phyloP scores from a whole-genome alignment of 192 early-diverging fungal species.

The Podila epigama region DNA sequence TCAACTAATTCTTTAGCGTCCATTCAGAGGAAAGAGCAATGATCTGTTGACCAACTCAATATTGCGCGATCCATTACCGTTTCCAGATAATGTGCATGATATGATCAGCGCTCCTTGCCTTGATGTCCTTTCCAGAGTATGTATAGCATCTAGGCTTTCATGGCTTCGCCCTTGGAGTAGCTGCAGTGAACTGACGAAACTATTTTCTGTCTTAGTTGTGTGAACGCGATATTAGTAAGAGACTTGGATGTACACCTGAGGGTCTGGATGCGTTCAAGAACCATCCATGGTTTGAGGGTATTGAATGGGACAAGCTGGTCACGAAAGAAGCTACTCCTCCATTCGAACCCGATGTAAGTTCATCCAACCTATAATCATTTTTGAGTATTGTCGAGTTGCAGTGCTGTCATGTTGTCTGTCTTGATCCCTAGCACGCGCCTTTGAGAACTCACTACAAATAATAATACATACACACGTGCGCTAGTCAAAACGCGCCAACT shows the following conservation, averaged over 20 bases:
- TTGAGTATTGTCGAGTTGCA: neutral
- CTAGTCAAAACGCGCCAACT: conserved; percentile 87
- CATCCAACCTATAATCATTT: neutral
- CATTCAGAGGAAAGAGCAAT: conserved; percentile 81
- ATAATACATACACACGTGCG: too few relatives aligned
- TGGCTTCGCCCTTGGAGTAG: too few relatives aligned
- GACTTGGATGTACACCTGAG: conserved; percentile 80
- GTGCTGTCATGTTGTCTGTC: neutral
- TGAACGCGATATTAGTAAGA: conserved; percentile 71
- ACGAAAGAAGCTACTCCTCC: conserved; percentile 77
- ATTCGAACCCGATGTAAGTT: conserved; percentile 84
- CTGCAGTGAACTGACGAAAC: neutral
- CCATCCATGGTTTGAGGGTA: conserved; percentile 82
- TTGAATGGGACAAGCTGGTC: conserved; percentile 81
- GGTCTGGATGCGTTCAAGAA: conserved; percentile 72
- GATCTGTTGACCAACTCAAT: conserved; percentile 75
- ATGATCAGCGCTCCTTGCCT: conserved; percentile 58
- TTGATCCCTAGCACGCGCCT: neutral
- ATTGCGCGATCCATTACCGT: conserved; percentile 68
- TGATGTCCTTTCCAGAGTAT: conserved; percentile 61
- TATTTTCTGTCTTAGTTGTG: conserved; percentile 58
- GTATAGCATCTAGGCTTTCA: neutral
- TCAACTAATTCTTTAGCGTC: conserved; percentile 61
- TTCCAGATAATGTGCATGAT: conserved; percentile 63
- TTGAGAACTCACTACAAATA: neutral